phyloP scores from a whole-genome alignment of 768 basidiomycete genomes.

The Suillus weaverae region DNA sequence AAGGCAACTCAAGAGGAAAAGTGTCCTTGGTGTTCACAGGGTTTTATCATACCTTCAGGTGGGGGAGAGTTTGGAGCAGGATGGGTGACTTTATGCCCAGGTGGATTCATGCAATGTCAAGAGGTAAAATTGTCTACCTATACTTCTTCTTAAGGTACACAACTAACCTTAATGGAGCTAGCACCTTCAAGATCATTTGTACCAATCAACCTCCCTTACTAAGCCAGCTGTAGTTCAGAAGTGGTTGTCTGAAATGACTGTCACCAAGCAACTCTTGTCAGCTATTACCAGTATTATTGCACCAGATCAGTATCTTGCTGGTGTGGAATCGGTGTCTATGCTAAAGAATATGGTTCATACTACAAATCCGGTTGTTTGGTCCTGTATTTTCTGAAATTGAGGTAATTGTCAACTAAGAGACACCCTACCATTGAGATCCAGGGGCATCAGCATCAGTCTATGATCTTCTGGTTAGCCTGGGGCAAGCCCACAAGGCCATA shows the following conservation, averaged over 20 bases:
- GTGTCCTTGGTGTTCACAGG: background rate
- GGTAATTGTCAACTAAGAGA: conserved; percentile 5
- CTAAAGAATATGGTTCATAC: background rate
- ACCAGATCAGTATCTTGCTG: background rate
- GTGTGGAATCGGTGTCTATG: background rate
- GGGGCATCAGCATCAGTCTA: background rate
- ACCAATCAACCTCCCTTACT: background rate
- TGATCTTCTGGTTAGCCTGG: conserved; percentile 5
- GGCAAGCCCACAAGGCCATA: background rate
- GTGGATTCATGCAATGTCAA: background rate
- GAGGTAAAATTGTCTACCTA: background rate
- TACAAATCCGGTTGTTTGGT: background rate
- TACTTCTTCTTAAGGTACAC: background rate
- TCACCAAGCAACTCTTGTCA: background rate
- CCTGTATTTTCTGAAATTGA: background rate
- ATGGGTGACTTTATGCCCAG: background rate
- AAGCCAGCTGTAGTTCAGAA: background rate
- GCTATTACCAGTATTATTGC: background rate
- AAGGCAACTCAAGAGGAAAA: background rate
- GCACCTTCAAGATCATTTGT: background rate
- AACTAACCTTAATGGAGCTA: background rate
- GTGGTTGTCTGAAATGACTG: conserved; percentile 1
- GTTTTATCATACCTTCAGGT: background rate
- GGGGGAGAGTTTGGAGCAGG: background rate
- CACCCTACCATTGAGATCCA: background rate